Evolutionary conservation across 2,329 filamentous ascomycete species (phyloP), one percentile per base, ranked within the genome.

Genomic region (Pseudogymnoascus sp.): DNA sequence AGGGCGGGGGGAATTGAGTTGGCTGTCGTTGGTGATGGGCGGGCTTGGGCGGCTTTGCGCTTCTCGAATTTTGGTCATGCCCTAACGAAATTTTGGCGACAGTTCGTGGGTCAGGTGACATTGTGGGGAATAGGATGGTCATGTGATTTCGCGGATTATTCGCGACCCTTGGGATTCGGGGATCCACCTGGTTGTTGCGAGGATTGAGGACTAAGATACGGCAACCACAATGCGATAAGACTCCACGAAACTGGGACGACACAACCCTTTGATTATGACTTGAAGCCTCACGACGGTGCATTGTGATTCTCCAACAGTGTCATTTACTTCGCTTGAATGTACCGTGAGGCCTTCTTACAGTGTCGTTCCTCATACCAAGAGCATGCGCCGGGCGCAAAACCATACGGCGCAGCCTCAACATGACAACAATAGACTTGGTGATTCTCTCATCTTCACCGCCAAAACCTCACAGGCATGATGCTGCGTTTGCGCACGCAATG

Each of bases 401-500:
- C 40, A 63, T 38, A 59, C 33, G 37, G 11, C n/a, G 56, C 50
- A 14, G 38, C 40, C 22, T 65, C 67, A 76, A 67, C 61, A 79
- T 80, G 77, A 68, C 70, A 65, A 70, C 70, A 60, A 66, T 72
- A 12, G 72, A 78, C 37, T 69, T 77, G 61, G 73, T 77, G 62
- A 65, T 77, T 62, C 68, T 79, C 60, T 77, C 76, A 26, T 78
- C 77, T 16, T 77, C 77, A 4, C 76, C 78, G 26, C 72, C 71
- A 37, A 69, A 64, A 46, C 40, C 37, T 24, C 60, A 7, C 28
- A 19, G 35, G 2, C 33, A 60, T 26, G 50, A 56, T 56, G 59
- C 12, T 10, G 10, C 24, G 2, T 46, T 33, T 31, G 26, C 60
- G 37, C 37, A 63, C n/a, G 26, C 41, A 22, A 28, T 70, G 66